These are phyloP conservation scores for Sporothrix sp. DNA, from an alignment of 2,329 filamentous ascomycete genomes.

Conservation along the genomic window DNA sequence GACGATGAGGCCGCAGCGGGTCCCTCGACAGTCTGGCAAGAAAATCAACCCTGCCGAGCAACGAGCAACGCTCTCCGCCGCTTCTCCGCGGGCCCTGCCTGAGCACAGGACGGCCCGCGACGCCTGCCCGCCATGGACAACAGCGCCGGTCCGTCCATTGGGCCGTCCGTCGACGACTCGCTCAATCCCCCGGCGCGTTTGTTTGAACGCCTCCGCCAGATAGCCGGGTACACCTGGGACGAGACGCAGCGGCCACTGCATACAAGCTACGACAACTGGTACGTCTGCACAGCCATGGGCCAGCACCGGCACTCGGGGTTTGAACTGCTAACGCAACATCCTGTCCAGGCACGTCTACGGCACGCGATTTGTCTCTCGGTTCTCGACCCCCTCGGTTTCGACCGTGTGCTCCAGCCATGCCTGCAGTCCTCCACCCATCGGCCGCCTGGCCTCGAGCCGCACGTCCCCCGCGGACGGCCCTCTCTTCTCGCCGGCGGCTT, in stretches of 20 bases:
- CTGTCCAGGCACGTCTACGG: constrained; percentile 53
- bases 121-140: constrained; percentile 37
- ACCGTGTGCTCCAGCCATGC: constrained; percentile 27
- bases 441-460: constrained; percentile 35
- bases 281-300: constrained; percentile 18
- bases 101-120: background rate
- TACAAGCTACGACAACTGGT: constrained; percentile 83
- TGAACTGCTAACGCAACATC: background rate
- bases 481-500: constrained; percentile 25
- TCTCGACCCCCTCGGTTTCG: constrained; percentile 31
- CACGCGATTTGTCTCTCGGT: constrained; percentile 46
- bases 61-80: too few species aligned
- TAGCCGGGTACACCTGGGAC: constrained; percentile 70
- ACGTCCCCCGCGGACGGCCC: constrained; percentile 33
- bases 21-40: too few species aligned
- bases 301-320: background rate
- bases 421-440: constrained; percentile 34
- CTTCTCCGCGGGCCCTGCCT: too few species aligned
- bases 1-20: too few species aligned
- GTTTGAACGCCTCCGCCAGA: constrained; percentile 61
- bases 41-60: too few species aligned
- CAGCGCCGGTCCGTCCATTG: constrained; percentile 29
- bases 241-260: constrained; percentile 49
- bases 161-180: constrained; percentile 41
- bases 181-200: constrained; percentile 58